phyloP scores from a whole-genome alignment of 108 stramenopile species.

The Pseudonitzschia multistriata region DNA sequence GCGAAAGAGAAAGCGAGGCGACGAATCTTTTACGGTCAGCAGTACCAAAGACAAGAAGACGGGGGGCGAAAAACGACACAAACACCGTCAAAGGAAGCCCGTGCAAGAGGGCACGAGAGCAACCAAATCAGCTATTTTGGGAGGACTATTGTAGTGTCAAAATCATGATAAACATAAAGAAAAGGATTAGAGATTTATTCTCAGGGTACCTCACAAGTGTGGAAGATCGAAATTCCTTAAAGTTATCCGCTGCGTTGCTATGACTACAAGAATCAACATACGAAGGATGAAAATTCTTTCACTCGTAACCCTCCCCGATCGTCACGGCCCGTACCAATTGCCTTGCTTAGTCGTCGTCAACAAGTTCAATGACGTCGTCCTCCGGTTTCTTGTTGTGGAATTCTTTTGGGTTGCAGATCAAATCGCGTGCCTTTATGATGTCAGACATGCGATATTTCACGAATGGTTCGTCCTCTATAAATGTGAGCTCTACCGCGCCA shows the following conservation, averaged over 20 bases:
- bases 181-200: background rate
- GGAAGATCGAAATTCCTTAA: background rate
- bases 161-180: background rate
- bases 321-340: background rate
- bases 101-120: slow-evolving; percentile 42
- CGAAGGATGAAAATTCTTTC: background rate
- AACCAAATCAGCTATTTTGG: slow-evolving; percentile 55
- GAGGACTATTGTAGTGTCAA: slow-evolving; percentile 32
- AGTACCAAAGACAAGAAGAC: slow-evolving; percentile 17
- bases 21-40: slow-evolving; percentile 19
- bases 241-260: background rate
- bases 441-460: background rate
- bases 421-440: background rate
- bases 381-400: slow-evolving; percentile 1
- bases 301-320: no score
- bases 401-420: background rate
- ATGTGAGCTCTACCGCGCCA: slow-evolving; percentile 15
- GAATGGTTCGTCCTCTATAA: slow-evolving; percentile 9
- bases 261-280: background rate
- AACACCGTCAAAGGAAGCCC: slow-evolving; percentile 35
- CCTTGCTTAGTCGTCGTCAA: slow-evolving; percentile 37
- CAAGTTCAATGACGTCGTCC: slow-evolving; percentile 24
- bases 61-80: slow-evolving; percentile 25
- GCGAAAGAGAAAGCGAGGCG: slow-evolving; percentile 71
- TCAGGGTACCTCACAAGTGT: no score